Base-by-base conservation (phyloP, 2,329 filamentous ascomycete species). In the Cadophora gregata region DNA sequence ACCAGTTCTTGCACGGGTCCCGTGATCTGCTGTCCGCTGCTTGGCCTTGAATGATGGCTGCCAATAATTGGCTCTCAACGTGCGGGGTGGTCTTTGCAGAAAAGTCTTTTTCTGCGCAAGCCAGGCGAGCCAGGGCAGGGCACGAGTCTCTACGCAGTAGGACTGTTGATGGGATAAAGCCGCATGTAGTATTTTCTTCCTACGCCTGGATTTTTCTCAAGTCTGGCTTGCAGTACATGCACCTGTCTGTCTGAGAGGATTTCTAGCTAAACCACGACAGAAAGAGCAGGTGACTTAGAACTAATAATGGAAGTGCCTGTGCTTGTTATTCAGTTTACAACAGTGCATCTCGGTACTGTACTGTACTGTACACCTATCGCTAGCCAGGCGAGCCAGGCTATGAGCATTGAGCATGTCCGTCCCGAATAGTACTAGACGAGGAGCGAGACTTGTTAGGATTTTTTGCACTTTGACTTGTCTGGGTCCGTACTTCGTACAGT, bases 271-370 rank as follows among this genome's bases (percentile, higher is more conserved):
- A 62, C 66, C 67, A 56, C 63, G 19, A 58, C 38, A 56, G n/a
- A n/a, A 42, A 19, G 67, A 59, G 48, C 69, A 71, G 63, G 63
- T 69, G 65, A 69, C 62, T 67, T 64, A 66, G 68, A 68, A 59
- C 47, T 67, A 67, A 62, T 64, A 65, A 61, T 25, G 29, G 14
- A 48, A 14, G 62, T 62, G 63, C 63, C 53, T 33, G 50, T 19
- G n/a, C n/a, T n/a, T 36, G 25, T 31, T 29, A 51, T 62, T 59
- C 45, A 16, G 33, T 9, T 6, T 33, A 5, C 31, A 33, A 6
- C 31, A 33, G 31, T 33, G 31, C 5, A 33, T 65, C 59, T 65
- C 53, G 62, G 27, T 4, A n/a, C n/a, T n/a, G n/a, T n/a, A n/a
- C 33, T 19, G 4, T 29, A 16, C 38, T 53, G 61, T 62, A 48